These are phyloP conservation scores for Homolaphlyctis polyrhiza DNA, from an alignment of 371 early-diverging fungal genomes.

Conservation along the genomic window DNA sequence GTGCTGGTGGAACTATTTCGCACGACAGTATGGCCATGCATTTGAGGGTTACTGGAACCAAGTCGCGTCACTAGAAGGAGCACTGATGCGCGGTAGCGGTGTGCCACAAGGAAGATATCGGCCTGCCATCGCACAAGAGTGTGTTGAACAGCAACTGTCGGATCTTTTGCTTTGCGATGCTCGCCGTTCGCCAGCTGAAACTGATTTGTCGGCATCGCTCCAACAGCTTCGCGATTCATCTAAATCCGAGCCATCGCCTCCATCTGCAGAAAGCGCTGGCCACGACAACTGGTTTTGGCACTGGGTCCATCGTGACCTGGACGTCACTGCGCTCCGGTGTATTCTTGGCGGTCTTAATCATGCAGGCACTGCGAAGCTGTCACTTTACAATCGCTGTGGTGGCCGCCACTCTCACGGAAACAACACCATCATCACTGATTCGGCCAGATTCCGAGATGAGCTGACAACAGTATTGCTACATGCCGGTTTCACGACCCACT, in stretches of 20 bases:
- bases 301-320: not conserved
- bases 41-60: not conserved
- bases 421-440: not conserved
- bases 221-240: not conserved
- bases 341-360: not conserved
- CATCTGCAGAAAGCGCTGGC: not conserved
- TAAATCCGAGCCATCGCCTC: not conserved
- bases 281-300: not conserved
- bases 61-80: not conserved
- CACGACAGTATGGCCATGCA: not conserved
- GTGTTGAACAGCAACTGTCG: not conserved
- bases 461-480: not conserved
- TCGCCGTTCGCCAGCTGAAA: not conserved
- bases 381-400: not conserved
- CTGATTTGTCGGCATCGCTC: not conserved
- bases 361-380: not conserved
- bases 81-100: not conserved
- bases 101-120: not conserved
- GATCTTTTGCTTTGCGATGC: not conserved
- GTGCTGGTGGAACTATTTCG: not conserved
- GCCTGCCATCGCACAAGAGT: not conserved
- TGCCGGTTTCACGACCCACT: not conserved
- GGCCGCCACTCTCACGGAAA: not conserved
- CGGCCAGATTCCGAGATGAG: not conserved
- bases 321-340: not conserved